These are phyloP conservation scores for Cladosporium sphaerospermum DNA, from an alignment of 2,329 filamentous ascomycete genomes.

Conservation along the genomic window DNA sequence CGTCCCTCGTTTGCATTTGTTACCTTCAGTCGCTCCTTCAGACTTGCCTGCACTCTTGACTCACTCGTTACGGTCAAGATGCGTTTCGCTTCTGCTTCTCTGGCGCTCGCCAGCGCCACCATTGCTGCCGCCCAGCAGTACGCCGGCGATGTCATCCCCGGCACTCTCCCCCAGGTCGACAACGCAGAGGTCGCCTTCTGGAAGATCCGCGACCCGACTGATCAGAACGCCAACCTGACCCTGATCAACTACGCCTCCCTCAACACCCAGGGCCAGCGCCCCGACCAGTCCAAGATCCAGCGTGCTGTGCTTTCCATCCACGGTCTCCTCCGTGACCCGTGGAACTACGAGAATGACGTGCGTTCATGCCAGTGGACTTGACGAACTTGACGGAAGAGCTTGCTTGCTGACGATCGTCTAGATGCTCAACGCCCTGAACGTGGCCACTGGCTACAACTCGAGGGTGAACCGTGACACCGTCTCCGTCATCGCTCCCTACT, in stretches of 20 bases:
- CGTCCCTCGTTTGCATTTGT: conserved; percentile 16
- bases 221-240: conserved; percentile 21
- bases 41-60: conserved; percentile 16
- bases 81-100: neutral
- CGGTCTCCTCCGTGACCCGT: conserved; percentile 25
- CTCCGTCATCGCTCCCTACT: conserved; percentile 29
- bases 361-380: neutral
- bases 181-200: conserved; percentile 27
- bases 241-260: conserved; percentile 29
- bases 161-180: conserved; percentile 16
- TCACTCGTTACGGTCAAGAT: conserved; percentile 12
- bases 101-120: conserved; percentile 1
- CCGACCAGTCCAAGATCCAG: conserved; percentile 22
- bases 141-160: conserved; percentile 20
- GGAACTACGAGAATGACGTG: conserved; percentile 22
- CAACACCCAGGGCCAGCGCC: conserved; percentile 18
- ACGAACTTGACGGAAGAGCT: neutral
- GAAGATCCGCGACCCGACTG: conserved; percentile 25
- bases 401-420: conserved; percentile 4
- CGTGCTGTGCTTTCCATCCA: conserved; percentile 28
- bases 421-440: conserved; percentile 26
- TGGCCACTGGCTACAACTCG: conserved; percentile 18
- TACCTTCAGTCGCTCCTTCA: conserved; percentile 17
- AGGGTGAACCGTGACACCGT: conserved; percentile 26
- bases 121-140: conserved; percentile 21